Conservation (phyloP, 1,139 yeast genomes). For the Candida sanyaensis region DNA sequence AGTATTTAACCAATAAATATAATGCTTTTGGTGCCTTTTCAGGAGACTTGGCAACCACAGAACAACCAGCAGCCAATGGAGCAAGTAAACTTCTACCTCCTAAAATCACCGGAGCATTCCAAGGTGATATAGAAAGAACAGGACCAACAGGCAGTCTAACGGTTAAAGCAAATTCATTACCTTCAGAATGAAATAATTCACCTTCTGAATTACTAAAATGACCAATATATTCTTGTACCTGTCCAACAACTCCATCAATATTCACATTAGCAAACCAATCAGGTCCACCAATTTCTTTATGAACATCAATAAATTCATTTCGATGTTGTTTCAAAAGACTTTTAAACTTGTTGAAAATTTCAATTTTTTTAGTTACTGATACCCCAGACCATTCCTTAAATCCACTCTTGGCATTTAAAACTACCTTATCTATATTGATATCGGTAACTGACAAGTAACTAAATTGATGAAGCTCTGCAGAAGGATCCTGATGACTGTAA, state of each 20-base stretch:
- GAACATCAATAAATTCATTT: slow-evolving; percentile 24
- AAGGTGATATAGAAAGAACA: slow-evolving; percentile 45
- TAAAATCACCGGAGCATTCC: slow-evolving; percentile 52
- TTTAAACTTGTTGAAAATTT: slow-evolving; percentile 22
- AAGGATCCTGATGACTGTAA: slow-evolving; percentile 12
- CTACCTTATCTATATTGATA: slow-evolving; percentile 6
- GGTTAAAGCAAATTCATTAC: slow-evolving; percentile 30
- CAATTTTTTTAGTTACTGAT: slow-evolving; percentile 18
- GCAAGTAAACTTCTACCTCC: slow-evolving; percentile 39
- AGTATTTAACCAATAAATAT: slow-evolving; percentile 31
- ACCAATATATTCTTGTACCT: slow-evolving; percentile 24
- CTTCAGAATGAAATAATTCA: slow-evolving; percentile 18
- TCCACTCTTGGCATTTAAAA: slow-evolving; percentile 23
- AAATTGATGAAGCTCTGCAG: slow-evolving; percentile 15
- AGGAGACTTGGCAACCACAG: slow-evolving; percentile 43
- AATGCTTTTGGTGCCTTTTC: slow-evolving; percentile 37
- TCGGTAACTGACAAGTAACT: slow-evolving; percentile 13
- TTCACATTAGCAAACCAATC: slow-evolving; percentile 38
- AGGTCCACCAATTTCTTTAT: slow-evolving; percentile 39
- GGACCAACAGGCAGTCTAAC: slow-evolving; percentile 45
- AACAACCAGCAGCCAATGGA: slow-evolving; percentile 53
- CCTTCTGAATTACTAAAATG: slow-evolving; percentile 27
- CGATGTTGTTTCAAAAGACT: slow-evolving; percentile 16
- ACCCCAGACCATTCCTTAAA: slow-evolving; percentile 27
- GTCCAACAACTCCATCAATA: slow-evolving; percentile 26